A percentile compares a stretch with the other conserved stretches of the same genome.
Conservation (phyloP, 257 asterid species). For the Mentha longifolia region DNA sequence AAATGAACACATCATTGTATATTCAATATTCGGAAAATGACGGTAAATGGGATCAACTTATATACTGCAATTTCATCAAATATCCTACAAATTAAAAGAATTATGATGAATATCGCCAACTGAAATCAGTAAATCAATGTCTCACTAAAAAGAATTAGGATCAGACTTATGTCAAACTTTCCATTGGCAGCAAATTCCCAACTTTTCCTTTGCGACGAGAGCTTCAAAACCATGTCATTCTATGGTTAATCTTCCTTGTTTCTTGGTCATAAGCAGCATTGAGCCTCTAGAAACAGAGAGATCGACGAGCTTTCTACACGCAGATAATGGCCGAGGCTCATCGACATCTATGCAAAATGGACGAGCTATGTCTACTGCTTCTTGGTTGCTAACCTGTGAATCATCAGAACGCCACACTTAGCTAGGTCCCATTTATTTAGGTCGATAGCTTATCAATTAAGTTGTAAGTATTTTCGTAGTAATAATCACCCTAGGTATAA, state of each 20-base stretch:
- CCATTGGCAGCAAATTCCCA: background rate
- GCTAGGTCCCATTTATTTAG: background rate
- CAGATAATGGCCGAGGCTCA: constrained; percentile 52
- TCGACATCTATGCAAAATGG: constrained; percentile 44
- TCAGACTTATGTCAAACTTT: background rate
- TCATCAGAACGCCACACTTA: background rate
- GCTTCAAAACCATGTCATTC: background rate
- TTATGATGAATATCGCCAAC: background rate
- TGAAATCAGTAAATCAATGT: background rate
- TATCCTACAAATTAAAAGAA: constrained; percentile 17
- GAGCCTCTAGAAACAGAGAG: constrained; percentile 74
- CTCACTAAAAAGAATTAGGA: background rate
- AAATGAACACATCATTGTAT: background rate
- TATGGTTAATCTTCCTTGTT: background rate
- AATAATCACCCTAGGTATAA: too few species aligned
- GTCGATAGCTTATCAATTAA: background rate
- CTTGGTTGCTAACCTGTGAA: constrained; percentile 80
- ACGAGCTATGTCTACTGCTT: constrained; percentile 70
- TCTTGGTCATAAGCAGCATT: background rate
- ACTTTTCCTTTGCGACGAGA: background rate
- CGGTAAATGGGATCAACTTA: constrained; percentile 13
- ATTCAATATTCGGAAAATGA: background rate
- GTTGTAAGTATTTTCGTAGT: too few species aligned
- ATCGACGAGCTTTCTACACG: constrained; percentile 73
- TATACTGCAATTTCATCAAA: constrained; percentile 26